Evolutionary conservation across 2,329 filamentous ascomycete genomes (phyloP).

Genomic region (Ceratocystis lukuohia): DNA sequence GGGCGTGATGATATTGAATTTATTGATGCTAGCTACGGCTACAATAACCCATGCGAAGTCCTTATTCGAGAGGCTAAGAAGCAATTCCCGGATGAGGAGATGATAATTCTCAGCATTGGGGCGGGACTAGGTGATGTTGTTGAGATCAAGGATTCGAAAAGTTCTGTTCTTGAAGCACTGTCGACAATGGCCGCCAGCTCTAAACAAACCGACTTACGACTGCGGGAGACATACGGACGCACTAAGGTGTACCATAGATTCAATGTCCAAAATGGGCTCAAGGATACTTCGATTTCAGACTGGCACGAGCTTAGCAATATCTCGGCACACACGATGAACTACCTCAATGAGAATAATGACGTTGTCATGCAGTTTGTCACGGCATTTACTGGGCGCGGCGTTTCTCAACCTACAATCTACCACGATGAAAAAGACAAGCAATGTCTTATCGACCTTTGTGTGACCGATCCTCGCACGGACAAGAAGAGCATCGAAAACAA

Average conservation of each 20-base stretch:
- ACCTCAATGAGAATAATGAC: too few relatives aligned
- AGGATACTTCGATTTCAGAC: conserved; percentile 23
- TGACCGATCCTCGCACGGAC: too few relatives aligned
- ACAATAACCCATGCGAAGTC: conserved; percentile 26
- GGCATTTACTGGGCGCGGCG: not conserved
- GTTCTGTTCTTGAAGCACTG: not conserved
- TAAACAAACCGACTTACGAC: not conserved
- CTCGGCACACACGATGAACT: conserved; percentile 20
- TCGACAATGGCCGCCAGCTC: not conserved
- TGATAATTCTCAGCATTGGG: conserved; percentile 23
- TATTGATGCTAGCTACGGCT: conserved; percentile 25
- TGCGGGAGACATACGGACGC: conserved; percentile 20
- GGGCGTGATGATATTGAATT: conserved; percentile 24
- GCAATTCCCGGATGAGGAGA: conserved; percentile 21
- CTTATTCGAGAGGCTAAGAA: conserved; percentile 24
- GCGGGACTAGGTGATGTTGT: conserved; percentile 23
- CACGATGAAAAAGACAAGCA: too few relatives aligned
- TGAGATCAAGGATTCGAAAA: conserved; percentile 18
- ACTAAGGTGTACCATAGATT: conserved; percentile 23
- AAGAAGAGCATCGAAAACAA: accelerated
- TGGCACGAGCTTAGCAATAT: conserved; percentile 23
- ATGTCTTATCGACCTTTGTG: too few relatives aligned
- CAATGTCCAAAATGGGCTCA: conserved; percentile 24
- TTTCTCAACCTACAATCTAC: too few relatives aligned
- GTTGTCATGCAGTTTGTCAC: too few relatives aligned